These are phyloP conservation scores for Fagopyrum esculentum DNA, from an alignment of 148 eudicot genomes.

Conservation along the genomic window DNA sequence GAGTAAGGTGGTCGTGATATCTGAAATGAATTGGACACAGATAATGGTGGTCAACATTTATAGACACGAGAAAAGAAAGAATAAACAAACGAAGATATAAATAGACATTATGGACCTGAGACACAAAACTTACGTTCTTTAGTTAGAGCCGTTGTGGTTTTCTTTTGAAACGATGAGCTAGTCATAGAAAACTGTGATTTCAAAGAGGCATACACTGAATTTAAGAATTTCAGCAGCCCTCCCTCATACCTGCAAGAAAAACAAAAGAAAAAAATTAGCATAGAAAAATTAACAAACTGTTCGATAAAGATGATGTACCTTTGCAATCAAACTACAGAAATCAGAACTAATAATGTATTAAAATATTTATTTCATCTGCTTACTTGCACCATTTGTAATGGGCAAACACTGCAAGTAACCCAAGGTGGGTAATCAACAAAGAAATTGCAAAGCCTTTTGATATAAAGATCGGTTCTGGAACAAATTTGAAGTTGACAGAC, in stretches of 20 bases:
- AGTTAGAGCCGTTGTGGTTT: constrained; percentile 22
- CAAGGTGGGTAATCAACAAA: constrained; percentile 59
- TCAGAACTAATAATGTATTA: constrained; percentile 2
- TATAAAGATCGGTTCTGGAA: constrained; percentile 77
- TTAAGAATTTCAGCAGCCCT: constrained; percentile 51
- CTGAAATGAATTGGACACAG: constrained; percentile 28
- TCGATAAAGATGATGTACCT: not conserved
- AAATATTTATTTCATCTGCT: constrained; percentile 21
- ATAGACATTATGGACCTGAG: not conserved
- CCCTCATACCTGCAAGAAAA: constrained; percentile 71
- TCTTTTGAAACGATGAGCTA: constrained; percentile 32
- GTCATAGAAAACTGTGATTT: constrained; percentile 25
- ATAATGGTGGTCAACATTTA: not conserved
- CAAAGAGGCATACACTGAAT: constrained; percentile 27
- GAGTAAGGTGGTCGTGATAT: constrained; percentile 74
- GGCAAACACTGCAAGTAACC: constrained; percentile 54
- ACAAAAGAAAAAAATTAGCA: not conserved
- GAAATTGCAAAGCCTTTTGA: constrained; percentile 68
- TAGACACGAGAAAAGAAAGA: not conserved
- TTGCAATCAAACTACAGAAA: not conserved
- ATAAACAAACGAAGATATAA: not conserved
- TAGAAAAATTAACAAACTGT: not conserved
- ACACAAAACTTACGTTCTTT: constrained; percentile 50
- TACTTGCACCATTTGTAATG: constrained; percentile 94
- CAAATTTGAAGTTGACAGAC: constrained; percentile 98